Percentiles rank a stretch among this genome's conserved stretches.
Evolutionary conservation across 306 rosid genomes (phyloP).

Genomic region (Acacia melanoxylon): DNA sequence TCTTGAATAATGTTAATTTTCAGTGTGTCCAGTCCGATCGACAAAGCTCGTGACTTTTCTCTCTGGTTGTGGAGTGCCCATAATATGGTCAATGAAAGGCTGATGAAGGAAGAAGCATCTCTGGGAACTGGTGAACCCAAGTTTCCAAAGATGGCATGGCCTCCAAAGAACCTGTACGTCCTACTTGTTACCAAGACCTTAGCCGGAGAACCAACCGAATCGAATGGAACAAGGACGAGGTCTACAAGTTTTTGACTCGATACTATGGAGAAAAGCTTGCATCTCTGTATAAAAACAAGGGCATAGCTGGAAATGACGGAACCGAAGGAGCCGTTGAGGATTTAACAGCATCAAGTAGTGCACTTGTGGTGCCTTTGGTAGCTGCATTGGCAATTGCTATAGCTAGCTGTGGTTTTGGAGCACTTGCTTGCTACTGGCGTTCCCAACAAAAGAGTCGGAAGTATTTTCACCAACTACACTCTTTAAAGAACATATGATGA

Average conservation of each 20-base stretch:
- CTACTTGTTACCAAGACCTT: constrained; percentile 56
- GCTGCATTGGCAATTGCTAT: constrained; percentile 96
- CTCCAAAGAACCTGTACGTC: constrained; percentile 78
- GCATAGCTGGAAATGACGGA: constrained; percentile 33
- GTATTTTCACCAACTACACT: constrained; percentile 94
- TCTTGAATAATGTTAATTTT: constrained; percentile 9
- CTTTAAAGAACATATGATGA: constrained; percentile 94
- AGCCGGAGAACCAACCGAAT: constrained; percentile 45
- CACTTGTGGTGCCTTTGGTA: constrained; percentile 86
- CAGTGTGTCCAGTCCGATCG: constrained; percentile 80
- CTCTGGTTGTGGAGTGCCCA: constrained; percentile 95
- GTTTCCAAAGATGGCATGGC: constrained; percentile 92
- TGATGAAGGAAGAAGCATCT: constrained; percentile 79
- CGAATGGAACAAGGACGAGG: constrained; percentile 77
- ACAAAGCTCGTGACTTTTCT: constrained; percentile 68
- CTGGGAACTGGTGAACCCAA: constrained; percentile 81
- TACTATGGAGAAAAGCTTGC: constrained; percentile 65
- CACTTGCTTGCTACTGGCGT: constrained; percentile 99
- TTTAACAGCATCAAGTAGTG: constrained; percentile 53
- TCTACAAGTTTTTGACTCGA: constrained; percentile 54
- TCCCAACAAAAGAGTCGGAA: constrained; percentile 99
- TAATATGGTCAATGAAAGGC: constrained; percentile 79
- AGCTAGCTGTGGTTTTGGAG: constrained; percentile 98
- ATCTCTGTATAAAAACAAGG: constrained; percentile 59
- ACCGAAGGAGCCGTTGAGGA: constrained; percentile 52